Evolutionary conservation across 768 basidiomycete genomes (phyloP), one percentile per base, ranked within the genome.

Genomic region (Pulveroboletus sp.): DNA sequence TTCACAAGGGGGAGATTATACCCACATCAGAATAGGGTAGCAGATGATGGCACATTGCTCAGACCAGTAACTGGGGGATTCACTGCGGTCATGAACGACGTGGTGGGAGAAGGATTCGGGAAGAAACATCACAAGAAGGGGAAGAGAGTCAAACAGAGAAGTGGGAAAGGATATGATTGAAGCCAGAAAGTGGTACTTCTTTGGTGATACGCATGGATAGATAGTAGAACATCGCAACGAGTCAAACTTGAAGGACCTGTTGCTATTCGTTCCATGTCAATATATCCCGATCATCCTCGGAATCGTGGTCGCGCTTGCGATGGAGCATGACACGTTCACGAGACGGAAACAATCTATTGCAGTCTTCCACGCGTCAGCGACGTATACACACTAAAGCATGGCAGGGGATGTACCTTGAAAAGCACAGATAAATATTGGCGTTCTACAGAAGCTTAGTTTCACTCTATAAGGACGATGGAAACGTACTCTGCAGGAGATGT

Each of bases 121-220:
- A 95, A 94, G 74, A 93, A 90, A 64, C 83, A 83, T 57, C 88
- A 92, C 73, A 96, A 92, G 70, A 87, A 85, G 64, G 70, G 76
- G 69, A 85, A 87, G 63, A 71, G 84, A 42, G 80, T 79, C 42
- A 98, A 98, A 71, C 88, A 94, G 69, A 75, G 95, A 54, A 93
- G 91, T 62, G 95, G 95, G 12, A 86, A 81, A 62, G 95, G 95
- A 21, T 98, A 97, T 59, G 95, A 96, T 66, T 18, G 21, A 33
- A 43, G 15, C 14, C 14, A 21, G 15, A 24, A 15, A 43, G 8
- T 3, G 7, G 30, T 11, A 32, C 21, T 8, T n/a, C 21, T 5
- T 33, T n/a, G 27, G 3, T 40, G 5, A 18, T 41, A n/a, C 30
- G 8, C 33, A 18, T 18, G 40, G 32, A 40, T 43, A 50, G 30